phyloP scores from a whole-genome alignment of 495 filamentous ascomycete species.

The Rostrohypoxylon terebratum region DNA sequence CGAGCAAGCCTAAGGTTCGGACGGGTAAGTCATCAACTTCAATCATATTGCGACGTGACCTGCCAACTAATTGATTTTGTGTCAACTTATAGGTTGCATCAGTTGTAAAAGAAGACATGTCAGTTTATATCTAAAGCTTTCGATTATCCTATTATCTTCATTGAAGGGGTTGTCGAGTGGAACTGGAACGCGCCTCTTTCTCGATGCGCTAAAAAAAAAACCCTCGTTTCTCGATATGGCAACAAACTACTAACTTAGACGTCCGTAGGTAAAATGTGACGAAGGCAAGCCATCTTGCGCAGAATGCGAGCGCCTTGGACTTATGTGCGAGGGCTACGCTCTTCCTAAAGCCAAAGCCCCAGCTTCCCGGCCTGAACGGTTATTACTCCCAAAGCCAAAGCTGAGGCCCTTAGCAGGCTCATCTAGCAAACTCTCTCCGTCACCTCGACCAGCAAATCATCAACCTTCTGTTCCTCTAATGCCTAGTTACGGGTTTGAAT shows the following conservation, averaged over 20 bases:
- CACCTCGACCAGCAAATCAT: constrained; percentile 19
- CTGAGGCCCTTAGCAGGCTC: constrained; percentile 14
- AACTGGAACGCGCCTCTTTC: neutral
- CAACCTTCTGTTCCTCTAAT: constrained; percentile 6
- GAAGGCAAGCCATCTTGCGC: constrained; percentile 45
- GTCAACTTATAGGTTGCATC: constrained; percentile 34
- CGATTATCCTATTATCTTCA: neutral
- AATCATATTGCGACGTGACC: constrained; percentile 9
- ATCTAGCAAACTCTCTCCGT: constrained; percentile 3
- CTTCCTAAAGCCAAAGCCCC: constrained; percentile 32
- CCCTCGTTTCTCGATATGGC: neutral
- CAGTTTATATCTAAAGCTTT: constrained; percentile 15
- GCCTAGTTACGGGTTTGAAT: constrained; percentile 40
- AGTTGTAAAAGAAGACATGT: constrained; percentile 48
- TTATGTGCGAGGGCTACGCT: constrained; percentile 46
- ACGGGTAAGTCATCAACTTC: constrained; percentile 34
- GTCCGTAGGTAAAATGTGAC: constrained; percentile 45
- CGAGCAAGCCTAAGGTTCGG: constrained; percentile 48
- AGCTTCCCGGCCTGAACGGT: constrained; percentile 29
- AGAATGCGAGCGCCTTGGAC: constrained; percentile 45
- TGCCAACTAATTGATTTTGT: constrained; percentile 25
- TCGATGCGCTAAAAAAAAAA: too few species aligned
- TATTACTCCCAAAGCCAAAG: constrained; percentile 45
- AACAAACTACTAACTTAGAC: constrained; percentile 22
- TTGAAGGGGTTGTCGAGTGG: neutral